Percentiles rank a stretch among this genome's conserved stretches.
Conservation (phyloP, 139 green algal genomes). For the Bryopsis sp. region DNA sequence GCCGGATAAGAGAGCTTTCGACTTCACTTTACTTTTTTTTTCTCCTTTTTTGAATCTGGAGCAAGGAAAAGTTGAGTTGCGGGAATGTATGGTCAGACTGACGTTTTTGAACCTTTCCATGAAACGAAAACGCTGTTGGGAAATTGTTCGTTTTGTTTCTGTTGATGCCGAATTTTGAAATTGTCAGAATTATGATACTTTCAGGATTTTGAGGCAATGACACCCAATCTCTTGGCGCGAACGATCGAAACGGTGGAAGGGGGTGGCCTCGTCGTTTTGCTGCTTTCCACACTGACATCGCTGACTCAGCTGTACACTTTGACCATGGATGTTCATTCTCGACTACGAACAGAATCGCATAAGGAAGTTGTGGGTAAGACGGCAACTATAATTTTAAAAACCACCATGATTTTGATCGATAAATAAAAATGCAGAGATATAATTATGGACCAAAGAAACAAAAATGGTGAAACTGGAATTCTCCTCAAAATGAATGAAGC, state of each 20-base stretch:
- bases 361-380: constrained; percentile 50
- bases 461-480: background rate
- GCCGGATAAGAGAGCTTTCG: no score
- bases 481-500: background rate
- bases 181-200: background rate
- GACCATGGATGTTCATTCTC: constrained; percentile 93
- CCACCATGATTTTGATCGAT: no score
- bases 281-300: constrained; percentile 77
- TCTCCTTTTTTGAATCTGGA: background rate
- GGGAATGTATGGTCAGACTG: no score
- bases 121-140: no score
- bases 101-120: no score
- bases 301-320: constrained; percentile 91
- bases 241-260: constrained; percentile 98
- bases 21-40: no score
- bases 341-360: constrained; percentile 86
- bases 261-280: constrained; percentile 86
- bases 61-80: background rate
- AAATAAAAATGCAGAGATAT: no score
- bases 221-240: constrained; percentile 91
- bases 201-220: constrained; percentile 99
- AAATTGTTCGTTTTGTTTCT: no score
- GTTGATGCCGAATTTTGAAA: no score
- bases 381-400: no score
- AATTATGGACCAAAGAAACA: no score